Evolutionary conservation across 305 asterid species (phyloP).

Genomic region (Petunia hybrid): DNA sequence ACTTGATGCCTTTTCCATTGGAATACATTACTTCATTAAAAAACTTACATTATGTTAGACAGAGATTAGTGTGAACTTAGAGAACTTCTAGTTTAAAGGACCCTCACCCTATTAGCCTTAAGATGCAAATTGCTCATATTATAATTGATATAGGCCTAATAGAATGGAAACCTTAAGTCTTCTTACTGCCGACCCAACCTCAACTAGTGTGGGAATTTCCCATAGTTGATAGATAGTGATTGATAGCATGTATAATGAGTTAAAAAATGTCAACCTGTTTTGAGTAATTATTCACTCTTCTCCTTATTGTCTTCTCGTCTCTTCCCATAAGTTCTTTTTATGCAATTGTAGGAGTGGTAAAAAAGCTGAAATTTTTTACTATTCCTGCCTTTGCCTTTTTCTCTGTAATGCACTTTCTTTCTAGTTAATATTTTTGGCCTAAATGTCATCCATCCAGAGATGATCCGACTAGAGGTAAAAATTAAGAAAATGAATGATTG

Average conservation of each 20-base stretch:
- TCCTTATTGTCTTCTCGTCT: too few relatives aligned
- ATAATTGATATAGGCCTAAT: not conserved
- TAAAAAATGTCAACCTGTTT: not conserved
- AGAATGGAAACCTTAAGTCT: not conserved
- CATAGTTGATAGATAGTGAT: slow-evolving; percentile 10
- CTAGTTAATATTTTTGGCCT: slow-evolving; percentile 1
- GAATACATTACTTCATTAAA: too few relatives aligned
- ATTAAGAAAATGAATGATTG: not conserved
- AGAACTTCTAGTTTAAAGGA: not conserved
- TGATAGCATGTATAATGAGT: not conserved
- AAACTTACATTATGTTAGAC: not conserved
- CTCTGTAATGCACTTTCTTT: not conserved
- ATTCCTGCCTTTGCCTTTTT: slow-evolving; percentile 7
- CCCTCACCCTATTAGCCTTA: not conserved
- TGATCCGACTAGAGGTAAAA: slow-evolving; percentile 13
- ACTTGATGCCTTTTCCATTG: too few relatives aligned
- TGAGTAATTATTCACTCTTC: too few relatives aligned
- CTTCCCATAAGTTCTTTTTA: too few relatives aligned
- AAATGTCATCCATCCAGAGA: slow-evolving; percentile 14
- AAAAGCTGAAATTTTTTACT: not conserved
- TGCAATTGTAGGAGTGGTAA: not conserved
- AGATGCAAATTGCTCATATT: not conserved
- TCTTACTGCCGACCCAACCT: not conserved
- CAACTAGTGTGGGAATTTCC: not conserved
- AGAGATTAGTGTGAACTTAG: not conserved